These are phyloP conservation scores for Ceratobasidium sp. DNA, from an alignment of 1,284 basidiomycete genomes.

Conservation along the genomic window DNA sequence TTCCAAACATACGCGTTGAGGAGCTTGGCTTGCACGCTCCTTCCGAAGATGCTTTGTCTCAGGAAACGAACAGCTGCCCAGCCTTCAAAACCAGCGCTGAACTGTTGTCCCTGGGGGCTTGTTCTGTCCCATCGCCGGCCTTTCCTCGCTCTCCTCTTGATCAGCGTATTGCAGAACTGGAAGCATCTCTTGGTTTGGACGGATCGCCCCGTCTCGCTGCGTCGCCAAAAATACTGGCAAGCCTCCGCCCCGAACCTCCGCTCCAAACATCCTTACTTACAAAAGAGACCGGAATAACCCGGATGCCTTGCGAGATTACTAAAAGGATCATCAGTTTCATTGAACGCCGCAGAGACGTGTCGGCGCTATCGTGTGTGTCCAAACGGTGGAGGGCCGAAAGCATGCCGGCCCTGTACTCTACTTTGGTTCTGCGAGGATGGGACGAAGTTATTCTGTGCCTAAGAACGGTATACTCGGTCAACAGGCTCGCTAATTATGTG, in stretches of 20 bases:
- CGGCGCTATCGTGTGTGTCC: conserved; percentile 34
- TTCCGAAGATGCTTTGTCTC: background rate
- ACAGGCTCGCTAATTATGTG: conserved; percentile 7
- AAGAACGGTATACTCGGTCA: conserved; percentile 4
- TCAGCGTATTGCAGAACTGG: conserved; percentile 35
- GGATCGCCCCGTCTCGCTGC: conserved; percentile 36
- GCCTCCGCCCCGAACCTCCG: conserved; percentile 26
- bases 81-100: conserved; percentile 15
- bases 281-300: conserved; percentile 17
- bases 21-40: background rate
- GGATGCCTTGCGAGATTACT: conserved; percentile 33
- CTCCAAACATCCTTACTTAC: background rate
- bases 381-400: conserved; percentile 32
- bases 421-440: conserved; percentile 34
- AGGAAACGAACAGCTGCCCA: background rate
- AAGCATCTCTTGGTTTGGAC: conserved; percentile 25
- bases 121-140: background rate
- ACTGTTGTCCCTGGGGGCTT: background rate
- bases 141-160: conserved; percentile 31
- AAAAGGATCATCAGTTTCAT: conserved; percentile 18
- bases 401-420: conserved; percentile 30
- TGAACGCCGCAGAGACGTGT: conserved; percentile 24
- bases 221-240: conserved; percentile 25
- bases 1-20: conserved; percentile 8
- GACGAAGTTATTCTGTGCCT: conserved; percentile 39